Percentiles rank a stretch among this genome's conserved stretches.
phyloP scores from a whole-genome alignment of 768 basidiomycete species.

The Baorangia bicolor region DNA sequence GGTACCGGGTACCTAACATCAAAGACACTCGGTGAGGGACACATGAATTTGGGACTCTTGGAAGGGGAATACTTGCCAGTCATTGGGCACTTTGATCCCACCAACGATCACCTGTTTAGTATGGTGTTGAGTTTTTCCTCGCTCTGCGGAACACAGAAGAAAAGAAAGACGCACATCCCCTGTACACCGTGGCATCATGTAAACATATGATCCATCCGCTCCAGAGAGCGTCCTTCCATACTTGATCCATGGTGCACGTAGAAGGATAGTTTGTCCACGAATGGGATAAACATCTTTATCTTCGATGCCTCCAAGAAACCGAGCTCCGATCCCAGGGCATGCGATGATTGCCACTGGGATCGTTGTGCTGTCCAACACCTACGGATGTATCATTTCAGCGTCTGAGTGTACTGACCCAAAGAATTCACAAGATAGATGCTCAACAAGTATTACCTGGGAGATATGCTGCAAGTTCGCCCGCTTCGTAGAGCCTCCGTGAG shows the following conservation, averaged over 20 bases:
- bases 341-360: conserved; percentile 52
- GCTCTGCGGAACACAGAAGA: background rate
- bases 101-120: conserved; percentile 51
- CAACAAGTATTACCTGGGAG: conserved; percentile 43
- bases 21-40: background rate
- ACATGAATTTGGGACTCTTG: background rate
- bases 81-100: conserved; percentile 54
- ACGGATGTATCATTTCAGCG: background rate
- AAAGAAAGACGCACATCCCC: conserved; percentile 38
- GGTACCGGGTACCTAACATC: conserved; percentile 57
- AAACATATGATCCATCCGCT: conserved; percentile 32
- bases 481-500: conserved; percentile 58
- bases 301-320: conserved; percentile 50
- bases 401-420: background rate
- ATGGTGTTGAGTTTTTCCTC: background rate
- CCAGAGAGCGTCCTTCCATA: conserved; percentile 35
- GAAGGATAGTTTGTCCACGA: conserved; percentile 45
- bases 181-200: conserved; percentile 37
- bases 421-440: background rate
- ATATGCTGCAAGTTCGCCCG: conserved; percentile 68
- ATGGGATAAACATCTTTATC: conserved; percentile 48
- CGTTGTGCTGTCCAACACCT: conserved; percentile 15
- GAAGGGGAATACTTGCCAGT: conserved; percentile 46
- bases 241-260: conserved; percentile 50
- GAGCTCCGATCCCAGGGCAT: conserved; percentile 66